These are phyloP conservation scores for Fulvia fulva DNA, from an alignment of 2,329 filamentous ascomycete species.

Conservation along the genomic window DNA sequence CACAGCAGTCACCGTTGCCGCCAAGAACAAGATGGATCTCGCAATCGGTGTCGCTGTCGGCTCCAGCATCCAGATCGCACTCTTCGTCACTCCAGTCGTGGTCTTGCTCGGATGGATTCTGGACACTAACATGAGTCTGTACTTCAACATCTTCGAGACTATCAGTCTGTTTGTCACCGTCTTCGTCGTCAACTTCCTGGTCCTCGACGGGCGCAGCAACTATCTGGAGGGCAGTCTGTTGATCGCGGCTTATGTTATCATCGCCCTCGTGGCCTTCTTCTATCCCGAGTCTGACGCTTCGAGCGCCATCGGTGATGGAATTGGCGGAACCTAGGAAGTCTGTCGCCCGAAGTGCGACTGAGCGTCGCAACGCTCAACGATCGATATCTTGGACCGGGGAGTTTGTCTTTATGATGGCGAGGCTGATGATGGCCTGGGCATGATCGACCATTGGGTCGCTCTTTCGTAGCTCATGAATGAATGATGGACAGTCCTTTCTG, in stretches of 20 bases:
- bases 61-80: constrained; percentile 74
- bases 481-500: neutral
- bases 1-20: constrained; percentile 72
- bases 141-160: constrained; percentile 60
- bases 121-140: constrained; percentile 64
- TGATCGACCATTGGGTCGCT: neutral
- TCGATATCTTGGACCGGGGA: no score
- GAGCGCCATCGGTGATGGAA: constrained; percentile 41
- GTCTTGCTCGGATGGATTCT: constrained; percentile 77
- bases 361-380: neutral
- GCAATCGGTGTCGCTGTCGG: constrained; percentile 77
- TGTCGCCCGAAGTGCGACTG: neutral
- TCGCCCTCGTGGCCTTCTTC: constrained; percentile 56
- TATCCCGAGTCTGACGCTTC: constrained; percentile 43
- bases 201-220: constrained; percentile 76
- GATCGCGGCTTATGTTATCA: constrained; percentile 75
- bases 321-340: neutral
- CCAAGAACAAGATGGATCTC: constrained; percentile 82
- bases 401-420: neutral
- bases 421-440: neutral
- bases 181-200: constrained; percentile 80
- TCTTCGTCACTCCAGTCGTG: constrained; percentile 73
- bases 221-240: constrained; percentile 75
- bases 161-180: constrained; percentile 77
- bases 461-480: neutral